These are phyloP conservation scores for Lactifluus hygrophoroides DNA, from an alignment of 768 basidiomycete species.

Conservation along the genomic window DNA sequence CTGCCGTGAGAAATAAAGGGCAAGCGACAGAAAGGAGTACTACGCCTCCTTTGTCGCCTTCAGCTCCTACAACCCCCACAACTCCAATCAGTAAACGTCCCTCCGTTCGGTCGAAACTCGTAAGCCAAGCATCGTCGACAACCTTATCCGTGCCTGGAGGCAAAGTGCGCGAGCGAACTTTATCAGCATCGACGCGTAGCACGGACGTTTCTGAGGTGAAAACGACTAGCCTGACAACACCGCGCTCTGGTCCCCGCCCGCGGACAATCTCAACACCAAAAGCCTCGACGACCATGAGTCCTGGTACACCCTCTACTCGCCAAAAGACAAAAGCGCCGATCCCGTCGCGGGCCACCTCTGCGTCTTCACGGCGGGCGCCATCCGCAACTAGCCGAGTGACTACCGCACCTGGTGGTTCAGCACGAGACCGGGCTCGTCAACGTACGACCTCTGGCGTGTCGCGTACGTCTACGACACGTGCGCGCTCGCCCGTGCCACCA, in stretches of 20 bases:
- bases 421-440: constrained; percentile 5
- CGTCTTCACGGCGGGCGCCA: not conserved
- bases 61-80: not conserved
- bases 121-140: not conserved
- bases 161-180: constrained; percentile 10
- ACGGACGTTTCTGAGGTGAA: constrained; percentile 7
- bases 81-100: not conserved
- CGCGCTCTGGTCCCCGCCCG: constrained; percentile 1
- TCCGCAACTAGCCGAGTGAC: not conserved
- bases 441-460: not conserved
- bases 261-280: constrained; percentile 19
- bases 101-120: constrained; percentile 9
- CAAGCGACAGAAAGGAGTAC: not conserved
- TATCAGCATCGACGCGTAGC: constrained; percentile 11
- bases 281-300: not conserved
- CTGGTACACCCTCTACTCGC: not conserved
- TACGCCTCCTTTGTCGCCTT: not conserved
- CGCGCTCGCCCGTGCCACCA: constrained; percentile 6
- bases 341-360: not conserved
- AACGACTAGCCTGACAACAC: not conserved
- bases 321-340: constrained; percentile 8
- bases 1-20: not conserved
- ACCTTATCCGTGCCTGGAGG: constrained; percentile 9
- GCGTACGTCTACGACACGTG: constrained; percentile 5
- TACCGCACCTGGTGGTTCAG: not conserved